phyloP scores from a whole-genome alignment of 1,284 basidiomycete genomes.

The Uromyces viciae-fabae region DNA sequence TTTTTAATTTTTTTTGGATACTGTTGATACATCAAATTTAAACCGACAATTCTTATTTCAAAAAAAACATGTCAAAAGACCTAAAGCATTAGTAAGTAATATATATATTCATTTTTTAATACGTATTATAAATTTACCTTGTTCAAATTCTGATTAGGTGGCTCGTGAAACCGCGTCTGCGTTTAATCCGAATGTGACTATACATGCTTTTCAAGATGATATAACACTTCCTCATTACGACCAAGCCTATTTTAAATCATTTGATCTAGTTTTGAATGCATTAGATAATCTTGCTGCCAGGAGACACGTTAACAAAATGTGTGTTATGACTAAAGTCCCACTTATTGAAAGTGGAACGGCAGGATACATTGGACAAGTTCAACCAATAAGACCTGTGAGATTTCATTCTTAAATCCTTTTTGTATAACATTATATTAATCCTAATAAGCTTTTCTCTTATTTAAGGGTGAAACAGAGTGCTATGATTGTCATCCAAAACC shows the following conservation, averaged over 20 bases:
- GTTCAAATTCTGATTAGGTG: constrained; percentile 59
- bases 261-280: constrained; percentile 91
- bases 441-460: neutral
- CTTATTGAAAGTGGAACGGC: constrained; percentile 95
- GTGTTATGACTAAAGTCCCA: constrained; percentile 82
- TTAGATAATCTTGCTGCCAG: constrained; percentile 92
- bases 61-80: constrained; percentile 95
- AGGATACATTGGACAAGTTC: constrained; percentile 77
- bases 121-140: neutral
- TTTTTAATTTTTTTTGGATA: constrained; percentile 77
- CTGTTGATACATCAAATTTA: constrained; percentile 95
- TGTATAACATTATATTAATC: neutral
- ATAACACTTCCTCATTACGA: constrained; percentile 93
- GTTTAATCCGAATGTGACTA: constrained; percentile 87
- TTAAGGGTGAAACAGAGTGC: constrained; percentile 76
- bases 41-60: constrained; percentile 97
- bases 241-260: constrained; percentile 74
- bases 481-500: constrained; percentile 87
- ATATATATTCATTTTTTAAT: too few species aligned
- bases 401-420: constrained; percentile 53
- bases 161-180: constrained; percentile 80
- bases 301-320: constrained; percentile 93
- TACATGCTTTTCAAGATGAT: constrained; percentile 86
- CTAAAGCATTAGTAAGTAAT: constrained; percentile 73
- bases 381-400: constrained; percentile 64